phyloP scores from a whole-genome alignment of 2,329 filamentous ascomycete genomes.

The Calonectria hongkongensis region DNA sequence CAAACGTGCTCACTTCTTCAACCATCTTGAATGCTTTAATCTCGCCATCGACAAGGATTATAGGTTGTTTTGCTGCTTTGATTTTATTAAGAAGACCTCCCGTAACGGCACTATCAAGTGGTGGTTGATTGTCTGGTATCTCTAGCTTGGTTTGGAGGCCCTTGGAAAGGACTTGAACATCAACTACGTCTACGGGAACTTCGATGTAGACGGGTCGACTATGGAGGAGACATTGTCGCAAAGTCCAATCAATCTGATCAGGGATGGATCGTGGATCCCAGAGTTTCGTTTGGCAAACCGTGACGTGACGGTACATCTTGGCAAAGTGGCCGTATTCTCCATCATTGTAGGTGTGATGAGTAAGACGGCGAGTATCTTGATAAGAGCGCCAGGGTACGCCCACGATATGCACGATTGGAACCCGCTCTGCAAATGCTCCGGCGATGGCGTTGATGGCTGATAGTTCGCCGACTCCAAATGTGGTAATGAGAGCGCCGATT shows the following conservation, averaged over 20 bases:
- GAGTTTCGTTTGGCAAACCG: constrained; percentile 66
- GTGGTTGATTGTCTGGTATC: constrained; percentile 39
- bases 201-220: constrained; percentile 75
- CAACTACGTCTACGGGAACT: constrained; percentile 72
- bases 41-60: constrained; percentile 73
- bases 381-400: constrained; percentile 68
- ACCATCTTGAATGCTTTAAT: constrained; percentile 64
- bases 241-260: constrained; percentile 69
- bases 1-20: constrained; percentile 64
- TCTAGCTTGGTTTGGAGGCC: constrained; percentile 44
- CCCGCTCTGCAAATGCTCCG: constrained; percentile 74
- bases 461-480: constrained; percentile 75
- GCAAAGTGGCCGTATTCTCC: constrained; percentile 71
- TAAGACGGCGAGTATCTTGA: constrained; percentile 64
- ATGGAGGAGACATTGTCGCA: constrained; percentile 70
- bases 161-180: constrained; percentile 57
- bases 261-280: constrained; percentile 66
- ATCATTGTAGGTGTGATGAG: constrained; percentile 75
- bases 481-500: constrained; percentile 71
- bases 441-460: constrained; percentile 76
- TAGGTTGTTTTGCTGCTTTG: constrained; percentile 66
- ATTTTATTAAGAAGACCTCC: constrained; percentile 62
- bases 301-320: constrained; percentile 69
- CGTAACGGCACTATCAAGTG: constrained; percentile 51
- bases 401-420: constrained; percentile 75